phyloP scores from a whole-genome alignment of 225 moss, liverwort and hornwort genomes.

The Pseudisothecium myosuroides region DNA sequence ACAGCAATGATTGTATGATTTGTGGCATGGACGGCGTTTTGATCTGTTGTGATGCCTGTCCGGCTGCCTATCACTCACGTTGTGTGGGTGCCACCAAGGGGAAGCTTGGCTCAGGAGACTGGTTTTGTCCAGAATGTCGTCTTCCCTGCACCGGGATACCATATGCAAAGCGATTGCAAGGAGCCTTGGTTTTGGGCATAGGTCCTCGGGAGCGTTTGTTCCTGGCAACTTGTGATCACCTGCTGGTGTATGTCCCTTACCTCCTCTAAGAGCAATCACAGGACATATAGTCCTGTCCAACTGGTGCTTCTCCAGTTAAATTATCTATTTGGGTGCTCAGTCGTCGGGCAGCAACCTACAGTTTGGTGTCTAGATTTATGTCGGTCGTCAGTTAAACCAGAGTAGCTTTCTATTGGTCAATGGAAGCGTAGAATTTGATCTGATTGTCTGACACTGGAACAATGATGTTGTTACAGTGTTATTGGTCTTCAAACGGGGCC shows the following conservation, averaged over 20 bases:
- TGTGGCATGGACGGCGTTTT: conserved; percentile 97
- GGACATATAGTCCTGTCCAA: background rate
- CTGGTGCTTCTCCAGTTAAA: background rate
- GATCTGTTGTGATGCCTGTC: conserved; percentile 98
- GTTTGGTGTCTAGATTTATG: background rate
- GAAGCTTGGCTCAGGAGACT: conserved; percentile 70
- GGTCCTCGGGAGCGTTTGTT: conserved; percentile 51
- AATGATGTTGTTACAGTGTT: background rate
- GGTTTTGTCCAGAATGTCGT: conserved; percentile 96
- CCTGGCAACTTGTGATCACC: conserved; percentile 59
- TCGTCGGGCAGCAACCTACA: background rate
- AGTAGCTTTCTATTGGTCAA: background rate
- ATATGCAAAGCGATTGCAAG: conserved; percentile 64
- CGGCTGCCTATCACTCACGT: conserved; percentile 92
- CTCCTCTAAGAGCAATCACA: background rate
- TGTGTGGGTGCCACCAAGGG: conserved; percentile 80
- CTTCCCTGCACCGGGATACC: conserved; percentile 41
- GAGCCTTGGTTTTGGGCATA: conserved; percentile 55
- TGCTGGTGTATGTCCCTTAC: conserved; percentile 68
- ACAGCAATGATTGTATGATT: conserved; percentile 83
- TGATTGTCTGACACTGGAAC: background rate
- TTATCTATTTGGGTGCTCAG: background rate
- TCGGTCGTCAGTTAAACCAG: background rate
- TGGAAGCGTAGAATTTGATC: background rate
- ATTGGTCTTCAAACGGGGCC: background rate